Evolutionary conservation across 257 asterid genomes (phyloP).

Genomic region (Ballota nigra): DNA sequence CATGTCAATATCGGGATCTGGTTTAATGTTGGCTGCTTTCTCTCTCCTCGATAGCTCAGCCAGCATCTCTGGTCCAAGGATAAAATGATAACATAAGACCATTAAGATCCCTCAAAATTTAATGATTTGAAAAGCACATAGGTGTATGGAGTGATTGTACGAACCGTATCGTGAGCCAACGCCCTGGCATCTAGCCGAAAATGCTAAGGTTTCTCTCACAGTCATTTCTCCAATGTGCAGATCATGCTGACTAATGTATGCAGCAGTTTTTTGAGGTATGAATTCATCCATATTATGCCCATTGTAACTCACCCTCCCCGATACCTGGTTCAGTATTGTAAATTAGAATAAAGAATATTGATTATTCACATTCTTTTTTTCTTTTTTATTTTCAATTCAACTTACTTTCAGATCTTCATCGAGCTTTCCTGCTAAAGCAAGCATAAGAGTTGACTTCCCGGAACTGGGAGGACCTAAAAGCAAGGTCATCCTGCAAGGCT

Average conservation of each 20-base stretch:
- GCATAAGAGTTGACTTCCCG: conserved; percentile 48
- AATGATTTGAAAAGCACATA: background rate
- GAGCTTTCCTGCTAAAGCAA: conserved; percentile 72
- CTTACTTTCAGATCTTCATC: conserved; percentile 51
- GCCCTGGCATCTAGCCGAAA: conserved; percentile 74
- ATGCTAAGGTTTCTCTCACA: conserved; percentile 67
- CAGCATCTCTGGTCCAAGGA: conserved; percentile 57
- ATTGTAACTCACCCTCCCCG: conserved; percentile 53
- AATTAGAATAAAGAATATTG: background rate
- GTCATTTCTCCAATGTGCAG: conserved; percentile 78
- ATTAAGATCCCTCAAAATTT: background rate
- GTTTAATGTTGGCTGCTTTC: conserved; percentile 54
- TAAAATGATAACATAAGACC: background rate
- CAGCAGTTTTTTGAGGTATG: conserved; percentile 59
- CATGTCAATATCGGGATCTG: conserved; percentile 54
- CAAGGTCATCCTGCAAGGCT: conserved; percentile 62
- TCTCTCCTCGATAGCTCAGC: conserved; percentile 59
- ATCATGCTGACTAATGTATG: conserved; percentile 67
- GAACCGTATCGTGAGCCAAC: conserved; percentile 70
- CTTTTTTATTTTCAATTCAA: background rate
- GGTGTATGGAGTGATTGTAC: conserved; percentile 9
- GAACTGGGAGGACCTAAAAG: conserved; percentile 73
- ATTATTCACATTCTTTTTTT: background rate
- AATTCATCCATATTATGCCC: conserved; percentile 61
- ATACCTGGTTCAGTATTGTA: conserved; percentile 19